Base-by-base conservation (phyloP, 2,329 filamentous ascomycete species). In the Dichotomopilus funicola region DNA sequence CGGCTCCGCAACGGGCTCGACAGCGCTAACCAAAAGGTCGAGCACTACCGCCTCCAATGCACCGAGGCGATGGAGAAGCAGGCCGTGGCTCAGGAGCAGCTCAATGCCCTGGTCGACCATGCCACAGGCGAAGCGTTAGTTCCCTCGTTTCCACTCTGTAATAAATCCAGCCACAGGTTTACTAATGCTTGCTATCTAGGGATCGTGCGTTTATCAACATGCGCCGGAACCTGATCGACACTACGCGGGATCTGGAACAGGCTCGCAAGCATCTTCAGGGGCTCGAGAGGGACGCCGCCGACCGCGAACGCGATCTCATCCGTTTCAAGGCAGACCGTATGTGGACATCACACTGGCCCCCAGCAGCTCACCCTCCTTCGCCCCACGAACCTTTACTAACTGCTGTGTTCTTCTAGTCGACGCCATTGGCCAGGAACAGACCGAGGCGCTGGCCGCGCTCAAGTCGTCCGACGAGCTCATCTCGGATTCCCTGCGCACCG, bases 391-490 rank as follows among this genome's bases (percentile, higher is more conserved):
- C 19, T 27, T 27, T 27, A 27, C 19, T 27, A 27, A 56, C 54
- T 59, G 11, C 27, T 27, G 27, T 40, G 36, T 11, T 12, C 7
- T 49, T 11, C 5, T 34, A 77, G 73, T 85, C 51, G 76, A 73
- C 45, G 78, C 78, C 34, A 71, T 82, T 34, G 75, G 76, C 45
- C 77, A 81, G 64, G 78, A 78, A n/a, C 76, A 77, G 37, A 64
- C 77, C 10, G 74, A 78, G 31, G 80, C 79, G 13, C 71, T 86
- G 4, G 75, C 81, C 49, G 77, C 80, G 61, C 73, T 86, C 61
- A 83, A 83, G 70, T 74, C 73, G 42, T 77, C 81, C 6, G 81
- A 86, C 66, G 75, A 78, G 59, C 72, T 83, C 59, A 77, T 86
- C 56, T 78, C 79, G 12, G 71, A 75, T 13, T 85, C 82, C 12